A percentile compares a stretch with the other conserved stretches of the same genome.
phyloP scores from a whole-genome alignment of 441 rosid genomes.

The Populus hybrid region DNA sequence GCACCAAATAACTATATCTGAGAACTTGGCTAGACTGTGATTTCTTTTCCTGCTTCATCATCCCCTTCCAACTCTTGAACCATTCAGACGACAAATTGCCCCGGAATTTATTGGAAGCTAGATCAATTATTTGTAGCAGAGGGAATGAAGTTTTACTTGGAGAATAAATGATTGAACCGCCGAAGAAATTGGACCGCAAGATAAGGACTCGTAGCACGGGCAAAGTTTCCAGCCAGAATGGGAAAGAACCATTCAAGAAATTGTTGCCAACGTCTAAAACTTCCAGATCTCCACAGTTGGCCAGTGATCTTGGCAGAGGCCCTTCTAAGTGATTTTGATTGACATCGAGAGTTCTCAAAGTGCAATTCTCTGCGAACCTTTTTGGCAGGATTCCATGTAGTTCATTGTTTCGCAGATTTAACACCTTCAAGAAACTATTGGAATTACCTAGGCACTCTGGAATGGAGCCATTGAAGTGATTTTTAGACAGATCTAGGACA shows the following conservation, averaged over 20 bases:
- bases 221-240: too few relatives aligned
- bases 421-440: not conserved
- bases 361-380: not conserved
- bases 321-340: constrained; percentile 19
- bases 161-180: not conserved
- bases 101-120: not conserved
- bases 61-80: constrained; percentile 5
- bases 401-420: not conserved
- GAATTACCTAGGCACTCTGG: constrained; percentile 7
- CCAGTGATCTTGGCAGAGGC: constrained; percentile 15
- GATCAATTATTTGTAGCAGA: constrained; percentile 6
- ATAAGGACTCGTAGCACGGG: too few relatives aligned
- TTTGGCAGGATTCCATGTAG: not conserved
- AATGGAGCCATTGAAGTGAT: constrained; percentile 5
- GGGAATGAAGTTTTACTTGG: not conserved
- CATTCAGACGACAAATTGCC: not conserved
- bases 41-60: constrained; percentile 1
- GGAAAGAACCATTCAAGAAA: too few relatives aligned
- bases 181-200: not conserved
- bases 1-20: not conserved
- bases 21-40: not conserved
- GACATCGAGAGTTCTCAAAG: constrained; percentile 15
- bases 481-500: constrained; percentile 6
- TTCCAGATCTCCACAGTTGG: constrained; percentile 8
- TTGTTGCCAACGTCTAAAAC: too few relatives aligned